Evolutionary conservation across 83 land plant species (phyloP).

Genomic region (Diphasiastrum complanatum): DNA sequence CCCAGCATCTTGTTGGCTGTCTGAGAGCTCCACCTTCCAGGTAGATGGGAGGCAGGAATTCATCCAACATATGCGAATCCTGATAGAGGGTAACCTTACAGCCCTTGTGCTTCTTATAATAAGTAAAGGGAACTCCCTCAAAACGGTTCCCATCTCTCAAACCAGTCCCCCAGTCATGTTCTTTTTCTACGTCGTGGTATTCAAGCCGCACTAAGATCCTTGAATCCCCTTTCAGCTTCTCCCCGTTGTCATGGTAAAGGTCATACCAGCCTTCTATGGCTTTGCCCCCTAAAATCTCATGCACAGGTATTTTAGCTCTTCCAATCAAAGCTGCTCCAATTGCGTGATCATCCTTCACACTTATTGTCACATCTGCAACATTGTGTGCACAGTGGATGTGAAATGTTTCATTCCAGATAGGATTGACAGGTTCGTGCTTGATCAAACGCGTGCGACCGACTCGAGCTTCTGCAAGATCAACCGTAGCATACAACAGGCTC

Average conservation of each 20-base stretch:
- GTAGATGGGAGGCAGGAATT: slow-evolving; percentile 26
- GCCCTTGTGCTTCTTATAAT: slow-evolving; percentile 18
- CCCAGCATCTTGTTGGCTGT: slow-evolving; percentile 36
- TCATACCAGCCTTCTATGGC: slow-evolving; percentile 22
- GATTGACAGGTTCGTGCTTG: slow-evolving; percentile 7
- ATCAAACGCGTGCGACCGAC: slow-evolving; percentile 32
- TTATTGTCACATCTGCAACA: slow-evolving; percentile 20
- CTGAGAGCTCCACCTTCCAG: slow-evolving; percentile 3
- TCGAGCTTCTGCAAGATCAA: slow-evolving; percentile 25
- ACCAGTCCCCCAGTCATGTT: slow-evolving; percentile 18
- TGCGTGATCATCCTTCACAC: slow-evolving; percentile 23
- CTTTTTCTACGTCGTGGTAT: slow-evolving; percentile 20
- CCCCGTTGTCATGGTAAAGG: slow-evolving; percentile 21
- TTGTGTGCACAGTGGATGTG: slow-evolving; percentile 39
- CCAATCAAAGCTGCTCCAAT: slow-evolving; percentile 27
- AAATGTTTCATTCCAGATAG: slow-evolving; percentile 34
- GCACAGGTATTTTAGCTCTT: slow-evolving; percentile 23
- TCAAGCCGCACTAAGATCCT: slow-evolving; percentile 14
- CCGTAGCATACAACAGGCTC: slow-evolving; percentile 33
- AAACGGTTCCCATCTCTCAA: neutral
- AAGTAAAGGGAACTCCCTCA: slow-evolving; percentile 19
- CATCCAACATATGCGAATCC: slow-evolving; percentile 34
- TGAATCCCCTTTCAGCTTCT: slow-evolving; percentile 4
- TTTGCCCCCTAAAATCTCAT: slow-evolving; percentile 7
- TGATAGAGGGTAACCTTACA: slow-evolving; percentile 36